Evolutionary conservation across 2,329 filamentous ascomycete genomes (phyloP), one percentile per base, ranked within the genome.

Genomic region (Coniochaeta prunicola): DNA sequence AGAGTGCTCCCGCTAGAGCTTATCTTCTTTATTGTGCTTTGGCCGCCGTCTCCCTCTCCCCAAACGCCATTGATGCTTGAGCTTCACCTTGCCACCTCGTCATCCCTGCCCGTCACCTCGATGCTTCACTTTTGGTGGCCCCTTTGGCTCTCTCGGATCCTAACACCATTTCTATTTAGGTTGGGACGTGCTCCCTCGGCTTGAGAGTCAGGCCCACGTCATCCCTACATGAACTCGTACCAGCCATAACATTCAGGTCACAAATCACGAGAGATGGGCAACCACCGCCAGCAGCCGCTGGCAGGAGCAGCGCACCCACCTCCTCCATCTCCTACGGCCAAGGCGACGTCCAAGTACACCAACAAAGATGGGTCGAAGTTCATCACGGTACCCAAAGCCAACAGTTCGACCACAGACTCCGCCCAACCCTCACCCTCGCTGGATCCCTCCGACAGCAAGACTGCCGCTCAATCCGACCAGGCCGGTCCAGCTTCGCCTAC

Each of bases 301-400:
- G 63, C 67, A 57, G 62, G 66, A 53, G 60, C 66, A 17, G 57
- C 64, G 21, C 61, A 63, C 30, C 48, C 65, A 30, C 60, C 65
- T 13, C 78, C 82, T 66, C 71, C 77, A 64, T 83, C 82, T 60
- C 79, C 83, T 57, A 76, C 76, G 60, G 74, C 75, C 56, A 81
- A 79, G 69, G 66, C 71, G 59, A 83, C 80, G 19, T 79, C 84
- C 30, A 87, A 85, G 67, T 86, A 87, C 69, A 84, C 80, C 61
- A 87, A 86, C 68, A 87, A 87, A 70, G 84, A 88, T 75, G 85
- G 85, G 60, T 86, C 84, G 61, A 88, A 88, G 74, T 85, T 85
- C 71, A 87, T 87, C 69, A 86, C 82, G 48, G 80, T 87, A 15
- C 83, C 84, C 31, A 86, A 87, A 70, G 73, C 74, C 57, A 75